Conservation (phyloP, 306 rosid genomes). For the Lathyrus aphaca region DNA sequence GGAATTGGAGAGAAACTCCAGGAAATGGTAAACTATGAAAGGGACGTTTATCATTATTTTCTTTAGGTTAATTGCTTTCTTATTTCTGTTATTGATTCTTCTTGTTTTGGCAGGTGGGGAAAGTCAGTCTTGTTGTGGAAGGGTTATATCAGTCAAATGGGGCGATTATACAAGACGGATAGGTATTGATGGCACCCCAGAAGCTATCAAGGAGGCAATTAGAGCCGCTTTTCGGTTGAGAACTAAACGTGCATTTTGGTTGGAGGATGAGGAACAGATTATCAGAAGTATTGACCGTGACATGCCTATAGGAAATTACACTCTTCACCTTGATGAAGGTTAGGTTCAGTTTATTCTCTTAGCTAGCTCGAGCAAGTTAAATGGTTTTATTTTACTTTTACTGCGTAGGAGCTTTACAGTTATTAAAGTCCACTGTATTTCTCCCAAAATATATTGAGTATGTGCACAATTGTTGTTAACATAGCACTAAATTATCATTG, state of each 20-base stretch:
- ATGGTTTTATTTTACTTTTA: conserved; percentile 5
- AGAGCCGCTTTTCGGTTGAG: conserved; percentile 90
- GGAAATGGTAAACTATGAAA: conserved; percentile 69
- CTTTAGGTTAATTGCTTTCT: conserved; percentile 31
- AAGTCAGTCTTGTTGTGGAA: conserved; percentile 76
- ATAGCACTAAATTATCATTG: conserved; percentile 43
- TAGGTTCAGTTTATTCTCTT: conserved; percentile 25
- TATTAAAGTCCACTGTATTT: neutral
- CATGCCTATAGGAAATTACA: conserved; percentile 93
- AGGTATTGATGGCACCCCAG: conserved; percentile 86
- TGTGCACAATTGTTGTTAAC: conserved; percentile 21
- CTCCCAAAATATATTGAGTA: neutral
- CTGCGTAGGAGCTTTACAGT: neutral
- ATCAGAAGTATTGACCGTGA: conserved; percentile 91
- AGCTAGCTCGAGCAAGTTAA: conserved; percentile 20
- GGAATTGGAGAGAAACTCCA: conserved; percentile 99
- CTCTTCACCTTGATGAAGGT: conserved; percentile 97
- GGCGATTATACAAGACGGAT: conserved; percentile 88
- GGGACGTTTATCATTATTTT: neutral
- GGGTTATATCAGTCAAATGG: conserved; percentile 94
- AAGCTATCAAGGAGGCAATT: conserved; percentile 92
- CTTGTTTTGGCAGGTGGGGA: conserved; percentile 66
- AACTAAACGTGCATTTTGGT: conserved; percentile 92
- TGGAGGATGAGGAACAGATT: conserved; percentile 94
- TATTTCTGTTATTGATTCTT: conserved; percentile 12